Evolutionary conservation across 75 land plant genomes (phyloP).

Genomic region (Cunninghamia lanceolata): DNA sequence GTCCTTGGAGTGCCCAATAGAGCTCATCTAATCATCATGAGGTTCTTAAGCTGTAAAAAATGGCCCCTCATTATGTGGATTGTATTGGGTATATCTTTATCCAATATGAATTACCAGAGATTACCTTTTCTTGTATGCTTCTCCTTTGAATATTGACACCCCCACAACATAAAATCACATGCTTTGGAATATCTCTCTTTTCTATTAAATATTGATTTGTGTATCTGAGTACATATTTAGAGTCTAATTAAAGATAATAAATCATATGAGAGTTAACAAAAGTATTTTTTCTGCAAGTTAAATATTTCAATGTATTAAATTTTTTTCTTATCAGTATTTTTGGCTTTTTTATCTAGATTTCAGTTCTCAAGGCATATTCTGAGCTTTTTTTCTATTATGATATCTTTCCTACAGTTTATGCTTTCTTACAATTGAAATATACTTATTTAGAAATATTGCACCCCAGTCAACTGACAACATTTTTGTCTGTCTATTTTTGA

Average conservation of each 20-base stretch:
- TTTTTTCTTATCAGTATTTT: background rate
- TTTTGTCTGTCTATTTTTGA: background rate
- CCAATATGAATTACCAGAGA: background rate
- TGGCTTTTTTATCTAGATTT: background rate
- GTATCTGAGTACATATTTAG: background rate
- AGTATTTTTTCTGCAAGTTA: background rate
- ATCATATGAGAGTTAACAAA: background rate
- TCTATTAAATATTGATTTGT: background rate
- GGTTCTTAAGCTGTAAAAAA: background rate
- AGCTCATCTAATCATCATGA: background rate
- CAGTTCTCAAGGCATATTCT: background rate
- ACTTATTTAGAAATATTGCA: background rate
- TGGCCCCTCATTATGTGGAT: background rate
- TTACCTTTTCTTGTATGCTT: no score
- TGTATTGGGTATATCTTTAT: background rate
- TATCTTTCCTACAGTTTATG: background rate
- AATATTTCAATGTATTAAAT: background rate
- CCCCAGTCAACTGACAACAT: background rate
- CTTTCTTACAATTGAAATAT: background rate
- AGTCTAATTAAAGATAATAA: background rate
- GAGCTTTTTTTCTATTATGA: background rate
- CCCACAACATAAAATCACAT: background rate
- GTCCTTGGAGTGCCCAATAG: background rate
- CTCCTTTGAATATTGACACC: background rate
- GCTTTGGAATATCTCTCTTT: background rate